Conservation (phyloP, 2,329 filamentous ascomycete species). For the Exophiala calicioides region DNA sequence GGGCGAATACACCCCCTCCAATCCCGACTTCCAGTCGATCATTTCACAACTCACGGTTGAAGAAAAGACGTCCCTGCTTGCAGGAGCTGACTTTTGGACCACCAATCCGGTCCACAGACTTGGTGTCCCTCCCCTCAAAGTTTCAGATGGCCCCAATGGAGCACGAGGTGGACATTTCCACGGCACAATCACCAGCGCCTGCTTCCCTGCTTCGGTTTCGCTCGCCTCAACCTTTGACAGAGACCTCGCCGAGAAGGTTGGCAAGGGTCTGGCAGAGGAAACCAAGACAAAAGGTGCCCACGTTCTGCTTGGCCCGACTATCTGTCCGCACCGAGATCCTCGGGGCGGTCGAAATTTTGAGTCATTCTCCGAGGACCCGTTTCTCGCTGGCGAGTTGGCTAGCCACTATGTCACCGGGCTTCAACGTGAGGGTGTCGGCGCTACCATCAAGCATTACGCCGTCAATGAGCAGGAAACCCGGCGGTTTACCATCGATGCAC, state of each 20-base stretch:
- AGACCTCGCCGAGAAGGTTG: slow-evolving; percentile 66
- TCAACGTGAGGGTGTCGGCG: slow-evolving; percentile 71
- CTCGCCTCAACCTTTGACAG: slow-evolving; percentile 77
- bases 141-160: slow-evolving; percentile 69
- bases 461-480: slow-evolving; percentile 49
- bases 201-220: slow-evolving; percentile 68
- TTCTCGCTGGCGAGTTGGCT: slow-evolving; percentile 71
- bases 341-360: slow-evolving; percentile 81
- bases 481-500: slow-evolving; percentile 41
- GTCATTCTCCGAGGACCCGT: slow-evolving; percentile 79
- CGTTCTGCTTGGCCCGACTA: slow-evolving; percentile 71
- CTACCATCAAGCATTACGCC: slow-evolving; percentile 69
- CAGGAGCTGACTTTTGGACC: slow-evolving; percentile 67
- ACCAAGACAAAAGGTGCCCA: slow-evolving; percentile 72
- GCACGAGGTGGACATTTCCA: slow-evolving; percentile 69
- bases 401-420: slow-evolving; percentile 69
- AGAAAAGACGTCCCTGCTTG: slow-evolving; percentile 12
- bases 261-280: slow-evolving; percentile 69
- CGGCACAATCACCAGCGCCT: slow-evolving; percentile 62
- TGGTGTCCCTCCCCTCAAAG: slow-evolving; percentile 64
- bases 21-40: background rate
- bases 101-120: slow-evolving; percentile 63
- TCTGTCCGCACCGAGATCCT: slow-evolving; percentile 78
- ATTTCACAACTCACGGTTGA: slow-evolving; percentile 7
- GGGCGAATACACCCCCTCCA: too few species aligned